Percentiles rank a stretch among this genome's conserved stretches.
Evolutionary conservation across 257 asterid species (phyloP).

Genomic region (Scutellaria minor): DNA sequence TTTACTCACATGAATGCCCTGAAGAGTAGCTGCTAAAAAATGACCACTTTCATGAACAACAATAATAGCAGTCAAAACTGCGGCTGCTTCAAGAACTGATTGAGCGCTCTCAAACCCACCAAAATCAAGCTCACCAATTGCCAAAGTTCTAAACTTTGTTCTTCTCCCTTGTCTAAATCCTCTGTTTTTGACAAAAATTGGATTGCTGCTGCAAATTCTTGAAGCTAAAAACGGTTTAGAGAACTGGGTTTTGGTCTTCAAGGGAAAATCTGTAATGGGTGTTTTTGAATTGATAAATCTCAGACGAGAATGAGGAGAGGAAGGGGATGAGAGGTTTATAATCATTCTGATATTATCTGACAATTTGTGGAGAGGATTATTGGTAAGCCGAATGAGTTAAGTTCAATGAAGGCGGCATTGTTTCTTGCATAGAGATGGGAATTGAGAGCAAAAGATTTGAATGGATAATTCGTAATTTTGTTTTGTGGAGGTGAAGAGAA

Average conservation of each 20-base stretch:
- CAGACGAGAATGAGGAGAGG: slow-evolving; percentile 49
- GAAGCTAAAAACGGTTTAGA: slow-evolving; percentile 41
- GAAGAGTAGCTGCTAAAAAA: slow-evolving; percentile 89
- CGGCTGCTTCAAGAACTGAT: slow-evolving; percentile 79
- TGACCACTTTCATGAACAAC: slow-evolving; percentile 94
- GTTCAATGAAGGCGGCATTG: slow-evolving; percentile 39
- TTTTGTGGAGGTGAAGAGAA: slow-evolving; percentile 73
- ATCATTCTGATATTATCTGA: slow-evolving; percentile 56
- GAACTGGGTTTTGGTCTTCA: slow-evolving; percentile 47
- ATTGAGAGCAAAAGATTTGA: slow-evolving; percentile 30
- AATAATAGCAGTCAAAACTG: slow-evolving; percentile 82
- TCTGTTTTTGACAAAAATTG: slow-evolving; percentile 35
- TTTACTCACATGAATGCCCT: slow-evolving; percentile 96
- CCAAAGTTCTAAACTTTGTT: slow-evolving; percentile 48
- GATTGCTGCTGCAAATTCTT: slow-evolving; percentile 43
- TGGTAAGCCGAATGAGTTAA: slow-evolving; percentile 28
- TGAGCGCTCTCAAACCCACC: slow-evolving; percentile 75
- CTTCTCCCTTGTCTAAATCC: slow-evolving; percentile 42
- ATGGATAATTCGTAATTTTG: slow-evolving; percentile 51
- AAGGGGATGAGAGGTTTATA: slow-evolving; percentile 57
- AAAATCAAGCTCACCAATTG: slow-evolving; percentile 66
- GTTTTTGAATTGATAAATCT: slow-evolving; percentile 51
- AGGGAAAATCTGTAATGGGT: slow-evolving; percentile 49
- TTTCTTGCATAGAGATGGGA: slow-evolving; percentile 11
- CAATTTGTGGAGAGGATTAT: slow-evolving; percentile 31